Evolutionary conservation across 768 basidiomycete genomes (phyloP), one percentile per base, ranked within the genome.

Genomic region (Auricularia auricula-judae): DNA sequence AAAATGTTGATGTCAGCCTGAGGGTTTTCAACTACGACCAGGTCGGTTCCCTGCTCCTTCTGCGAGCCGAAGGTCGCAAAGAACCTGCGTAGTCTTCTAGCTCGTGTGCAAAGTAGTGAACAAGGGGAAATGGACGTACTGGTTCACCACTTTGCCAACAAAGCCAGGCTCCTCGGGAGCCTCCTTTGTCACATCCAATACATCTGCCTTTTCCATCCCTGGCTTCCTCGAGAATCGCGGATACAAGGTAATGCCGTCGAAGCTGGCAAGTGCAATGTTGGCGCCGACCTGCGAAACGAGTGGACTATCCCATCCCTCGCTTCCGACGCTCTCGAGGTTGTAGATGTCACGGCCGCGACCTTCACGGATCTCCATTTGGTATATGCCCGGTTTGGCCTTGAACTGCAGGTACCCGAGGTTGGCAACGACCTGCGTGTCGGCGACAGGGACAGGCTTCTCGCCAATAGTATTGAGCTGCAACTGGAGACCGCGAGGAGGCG

Each of bases 1-100:
- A 99, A 98, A 68, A 99, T 96, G 70, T 99, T 98, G 76, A 98
- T 97, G 36, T 97, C 92, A 5, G 96, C 94, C 68, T 91, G 88
- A 43, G 75, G 71, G 18, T 14, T 59, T 39, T 66, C 70, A 0
- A 69, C 62, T 1, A 70, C 63, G 0, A 70, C 64, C 7, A 74
- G 29, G 7, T 66, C 72, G 39, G 62, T 63, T 33, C 58, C 61
- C 47, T 67, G 47, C 39, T 66, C 56, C 10, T 35, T 36, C 42
- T 66, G 62, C 39, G 65, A 62, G 53, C 66, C 63, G 51, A 65
- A 63, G 18, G 53, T 43, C 61, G 56, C 35, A 35, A 72, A 80
- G 39, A 67, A 88, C 89, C 80, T 79, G 18, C 82, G 79, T 51
- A 82, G 71, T 47, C 86, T 70, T 14, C 67, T 73, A 77, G 14